Evolutionary conservation across 208 protist species (phyloP).

Genomic region (Acanthamoeba castellanii): DNA sequence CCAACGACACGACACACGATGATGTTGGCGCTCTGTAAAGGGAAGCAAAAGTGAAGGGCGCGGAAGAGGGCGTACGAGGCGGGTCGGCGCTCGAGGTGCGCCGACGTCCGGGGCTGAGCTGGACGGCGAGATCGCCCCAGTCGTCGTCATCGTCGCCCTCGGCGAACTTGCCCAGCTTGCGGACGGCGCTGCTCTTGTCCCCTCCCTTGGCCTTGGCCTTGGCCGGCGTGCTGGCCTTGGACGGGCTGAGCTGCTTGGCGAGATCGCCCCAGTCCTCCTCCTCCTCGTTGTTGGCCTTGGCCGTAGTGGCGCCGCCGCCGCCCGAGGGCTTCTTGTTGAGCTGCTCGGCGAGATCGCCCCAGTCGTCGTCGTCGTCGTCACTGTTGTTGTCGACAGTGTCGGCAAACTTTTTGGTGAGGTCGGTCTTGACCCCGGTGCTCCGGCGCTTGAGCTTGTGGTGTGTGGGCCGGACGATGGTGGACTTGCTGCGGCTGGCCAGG

Average conservation of each 20-base stretch:
- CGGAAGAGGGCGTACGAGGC: background rate
- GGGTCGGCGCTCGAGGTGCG: background rate
- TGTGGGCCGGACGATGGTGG: background rate
- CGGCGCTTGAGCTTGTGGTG: background rate
- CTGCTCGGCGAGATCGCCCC: conserved; percentile 1
- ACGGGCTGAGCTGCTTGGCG: conserved; percentile 1
- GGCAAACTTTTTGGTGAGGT: background rate
- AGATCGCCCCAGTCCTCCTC: conserved; percentile 8
- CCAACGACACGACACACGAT: background rate
- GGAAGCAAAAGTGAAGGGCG: too few relatives aligned
- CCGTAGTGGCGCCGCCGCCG: too few relatives aligned
- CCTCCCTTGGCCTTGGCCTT: background rate
- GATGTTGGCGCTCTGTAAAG: too few relatives aligned
- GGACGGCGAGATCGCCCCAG: conserved; percentile 2
- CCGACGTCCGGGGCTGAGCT: background rate
- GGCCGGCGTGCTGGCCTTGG: background rate
- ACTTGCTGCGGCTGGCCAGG: background rate
- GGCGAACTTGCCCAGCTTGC: background rate
- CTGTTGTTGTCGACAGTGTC: too few relatives aligned
- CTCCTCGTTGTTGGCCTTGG: background rate
- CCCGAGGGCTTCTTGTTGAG: background rate
- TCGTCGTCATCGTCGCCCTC: conserved; percentile 40
- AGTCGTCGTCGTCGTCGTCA: background rate
- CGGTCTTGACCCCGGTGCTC: background rate
- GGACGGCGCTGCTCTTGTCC: background rate